These are phyloP conservation scores for Glarea lozoyensis DNA, from an alignment of 495 filamentous ascomycete species.

Conservation along the genomic window DNA sequence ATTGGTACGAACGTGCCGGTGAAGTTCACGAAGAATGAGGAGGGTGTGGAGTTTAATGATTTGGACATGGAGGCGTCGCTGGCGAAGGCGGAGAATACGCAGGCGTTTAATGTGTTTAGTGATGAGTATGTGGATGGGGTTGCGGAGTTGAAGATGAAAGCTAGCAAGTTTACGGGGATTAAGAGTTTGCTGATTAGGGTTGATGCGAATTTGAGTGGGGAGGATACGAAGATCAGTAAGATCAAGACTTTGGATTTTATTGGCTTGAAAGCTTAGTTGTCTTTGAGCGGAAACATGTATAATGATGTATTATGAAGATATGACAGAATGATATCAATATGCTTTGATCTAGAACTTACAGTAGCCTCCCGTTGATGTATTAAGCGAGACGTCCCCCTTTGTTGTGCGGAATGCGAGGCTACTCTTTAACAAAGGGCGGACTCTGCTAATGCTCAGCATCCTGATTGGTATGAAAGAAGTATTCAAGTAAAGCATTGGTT, in stretches of 20 bases:
- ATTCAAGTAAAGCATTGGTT: too few relatives aligned
- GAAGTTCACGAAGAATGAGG: constrained; percentile 3
- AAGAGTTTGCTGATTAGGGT: constrained; percentile 17
- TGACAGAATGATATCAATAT: too few relatives aligned
- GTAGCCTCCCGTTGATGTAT: too few relatives aligned
- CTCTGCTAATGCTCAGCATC: too few relatives aligned
- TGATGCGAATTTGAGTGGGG: constrained; percentile 20
- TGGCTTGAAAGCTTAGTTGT: constrained; percentile 7
- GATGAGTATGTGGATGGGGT: constrained; percentile 16
- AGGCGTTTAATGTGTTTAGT: constrained; percentile 16
- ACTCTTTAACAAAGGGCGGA: too few relatives aligned
- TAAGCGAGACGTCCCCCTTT: too few relatives aligned
- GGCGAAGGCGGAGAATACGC: constrained; percentile 14
- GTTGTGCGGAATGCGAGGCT: too few relatives aligned
- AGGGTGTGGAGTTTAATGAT: constrained; percentile 16
- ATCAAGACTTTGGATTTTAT: constrained; percentile 15
- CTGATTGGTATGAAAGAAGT: too few relatives aligned
- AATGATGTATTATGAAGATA: not conserved
- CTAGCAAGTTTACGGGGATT: constrained; percentile 15
- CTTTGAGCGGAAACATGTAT: not conserved
- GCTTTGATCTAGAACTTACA: too few relatives aligned
- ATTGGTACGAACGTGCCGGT: constrained; percentile 18
- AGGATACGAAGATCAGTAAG: constrained; percentile 11
- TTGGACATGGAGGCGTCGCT: constrained; percentile 13
- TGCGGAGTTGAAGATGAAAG: constrained; percentile 17